Evolutionary conservation across 768 basidiomycete genomes (phyloP).

Genomic region (Mrakia gelida): DNA sequence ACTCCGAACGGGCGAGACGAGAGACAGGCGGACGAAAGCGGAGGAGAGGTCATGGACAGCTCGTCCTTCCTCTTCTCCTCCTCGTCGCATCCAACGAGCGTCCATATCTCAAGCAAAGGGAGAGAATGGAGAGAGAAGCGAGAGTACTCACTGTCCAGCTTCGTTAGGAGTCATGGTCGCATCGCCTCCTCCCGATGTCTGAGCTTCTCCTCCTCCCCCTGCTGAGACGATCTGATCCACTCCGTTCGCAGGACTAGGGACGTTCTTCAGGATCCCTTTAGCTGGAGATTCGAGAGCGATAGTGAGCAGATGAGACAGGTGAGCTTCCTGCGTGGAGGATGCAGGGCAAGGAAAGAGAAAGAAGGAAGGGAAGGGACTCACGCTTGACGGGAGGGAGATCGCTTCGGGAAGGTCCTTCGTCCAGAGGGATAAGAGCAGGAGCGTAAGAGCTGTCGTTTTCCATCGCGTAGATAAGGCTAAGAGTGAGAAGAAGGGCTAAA

Average conservation of each 20-base stretch:
- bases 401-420: not conserved
- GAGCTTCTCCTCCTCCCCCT: not conserved
- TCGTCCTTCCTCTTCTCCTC: not conserved
- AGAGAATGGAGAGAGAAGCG: not conserved
- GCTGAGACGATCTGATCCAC: not conserved
- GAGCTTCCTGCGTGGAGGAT: not conserved
- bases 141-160: not conserved
- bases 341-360: not conserved
- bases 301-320: not conserved
- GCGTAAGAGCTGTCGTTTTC: not conserved
- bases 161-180: not conserved
- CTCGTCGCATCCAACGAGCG: not conserved
- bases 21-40: not conserved
- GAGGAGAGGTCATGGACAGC: not conserved
- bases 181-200: not conserved
- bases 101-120: not conserved
- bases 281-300: constrained; percentile 48
- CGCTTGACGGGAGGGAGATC: constrained; percentile 5
- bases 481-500: not conserved
- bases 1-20: not conserved
- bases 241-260: constrained; percentile 45
- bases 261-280: constrained; percentile 89
- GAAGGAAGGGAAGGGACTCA: constrained; percentile 8
- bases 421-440: constrained; percentile 30
- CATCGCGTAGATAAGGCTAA: not conserved